A percentile compares a stretch with the other conserved stretches of the same genome.
Conservation (phyloP, 805 yeast genomes). For the Starmerella scarabaei region DNA sequence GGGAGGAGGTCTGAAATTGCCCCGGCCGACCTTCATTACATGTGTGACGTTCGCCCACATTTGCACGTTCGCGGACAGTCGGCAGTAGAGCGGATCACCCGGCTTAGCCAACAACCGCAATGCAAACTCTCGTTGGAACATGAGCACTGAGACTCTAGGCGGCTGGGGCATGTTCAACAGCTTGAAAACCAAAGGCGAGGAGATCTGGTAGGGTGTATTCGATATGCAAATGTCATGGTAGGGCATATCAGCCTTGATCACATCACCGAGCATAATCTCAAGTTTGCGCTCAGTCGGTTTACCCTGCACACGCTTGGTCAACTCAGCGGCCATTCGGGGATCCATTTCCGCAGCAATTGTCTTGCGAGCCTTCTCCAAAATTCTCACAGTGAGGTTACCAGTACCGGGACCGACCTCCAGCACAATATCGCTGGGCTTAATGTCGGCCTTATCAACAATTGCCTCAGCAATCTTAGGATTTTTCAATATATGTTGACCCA, state of each 20-base stretch:
- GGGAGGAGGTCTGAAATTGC: conserved; percentile 96
- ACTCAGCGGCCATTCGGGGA: conserved; percentile 99
- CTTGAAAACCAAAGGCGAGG: conserved; percentile 91
- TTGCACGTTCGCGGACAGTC: conserved; percentile 91
- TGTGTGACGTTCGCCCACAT: conserved; percentile 99
- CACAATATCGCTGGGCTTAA: conserved; percentile 83
- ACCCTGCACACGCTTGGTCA: conserved; percentile 94
- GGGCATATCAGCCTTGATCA: conserved; percentile 89
- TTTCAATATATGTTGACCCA: conserved; percentile 93
- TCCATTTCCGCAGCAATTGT: conserved; percentile 98
- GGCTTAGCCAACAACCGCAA: conserved; percentile 86
- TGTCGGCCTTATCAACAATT: conserved; percentile 89
- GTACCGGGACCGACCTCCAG: conserved; percentile 99
- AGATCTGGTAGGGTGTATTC: conserved; percentile 94
- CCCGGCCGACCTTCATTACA: conserved; percentile 94
- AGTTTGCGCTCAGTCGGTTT: conserved; percentile 86
- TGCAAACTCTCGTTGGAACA: conserved; percentile 98
- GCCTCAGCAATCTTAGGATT: conserved; percentile 97
- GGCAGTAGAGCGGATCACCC: conserved; percentile 86
- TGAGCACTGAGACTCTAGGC: conserved; percentile 85
- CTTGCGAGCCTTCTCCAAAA: conserved; percentile 79
- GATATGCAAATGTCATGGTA: conserved; percentile 92
- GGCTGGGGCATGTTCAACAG: conserved; percentile 82
- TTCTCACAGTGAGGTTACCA: conserved; percentile 88
- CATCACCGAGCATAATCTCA: conserved; percentile 87